A percentile compares a stretch with the other conserved stretches of the same genome.
phyloP scores from a whole-genome alignment of 177 flowering plant species.

The Vitis hybrid region DNA sequence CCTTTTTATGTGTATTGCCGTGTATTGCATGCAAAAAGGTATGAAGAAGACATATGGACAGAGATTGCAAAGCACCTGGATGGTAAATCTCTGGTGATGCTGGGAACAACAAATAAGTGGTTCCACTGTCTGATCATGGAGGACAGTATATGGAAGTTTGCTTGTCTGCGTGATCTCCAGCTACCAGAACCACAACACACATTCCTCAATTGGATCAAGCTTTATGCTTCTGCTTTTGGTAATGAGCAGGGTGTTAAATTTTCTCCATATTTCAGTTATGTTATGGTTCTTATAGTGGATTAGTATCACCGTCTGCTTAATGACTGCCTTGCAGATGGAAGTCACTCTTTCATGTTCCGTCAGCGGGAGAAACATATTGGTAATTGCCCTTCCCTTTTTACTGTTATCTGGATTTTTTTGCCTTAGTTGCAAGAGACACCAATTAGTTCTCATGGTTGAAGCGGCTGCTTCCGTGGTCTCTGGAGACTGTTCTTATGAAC shows the following conservation, averaged over 20 bases:
- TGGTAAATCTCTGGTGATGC: conserved; percentile 75
- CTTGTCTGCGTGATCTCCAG: conserved; percentile 82
- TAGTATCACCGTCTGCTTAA: not conserved
- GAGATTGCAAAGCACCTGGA: conserved; percentile 82
- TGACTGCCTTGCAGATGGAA: conserved; percentile 62
- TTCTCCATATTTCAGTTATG: not conserved
- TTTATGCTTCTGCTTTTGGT: conserved; percentile 80
- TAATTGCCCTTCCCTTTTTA: conserved; percentile 16
- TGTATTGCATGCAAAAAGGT: conserved; percentile 30
- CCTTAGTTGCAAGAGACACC: not conserved
- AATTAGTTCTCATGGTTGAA: not conserved
- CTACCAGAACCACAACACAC: conserved; percentile 39
- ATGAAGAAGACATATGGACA: conserved; percentile 80
- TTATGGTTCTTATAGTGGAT: not conserved
- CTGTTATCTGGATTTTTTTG: not conserved
- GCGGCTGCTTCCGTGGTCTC: too few species aligned
- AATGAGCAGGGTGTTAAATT: conserved; percentile 10
- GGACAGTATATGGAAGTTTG: conserved; percentile 75
- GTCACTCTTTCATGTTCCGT: conserved; percentile 71
- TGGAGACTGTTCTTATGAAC: too few species aligned
- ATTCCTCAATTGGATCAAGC: conserved; percentile 59
- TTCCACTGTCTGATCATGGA: conserved; percentile 57
- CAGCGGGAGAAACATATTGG: conserved; percentile 91
- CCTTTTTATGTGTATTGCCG: not conserved
- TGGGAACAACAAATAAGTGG: conserved; percentile 66